Percentiles rank a stretch among this genome's conserved stretches.
Evolutionary conservation across 2,329 filamentous ascomycete species (phyloP).

Genomic region (Tolypocladium cylindrosporum): DNA sequence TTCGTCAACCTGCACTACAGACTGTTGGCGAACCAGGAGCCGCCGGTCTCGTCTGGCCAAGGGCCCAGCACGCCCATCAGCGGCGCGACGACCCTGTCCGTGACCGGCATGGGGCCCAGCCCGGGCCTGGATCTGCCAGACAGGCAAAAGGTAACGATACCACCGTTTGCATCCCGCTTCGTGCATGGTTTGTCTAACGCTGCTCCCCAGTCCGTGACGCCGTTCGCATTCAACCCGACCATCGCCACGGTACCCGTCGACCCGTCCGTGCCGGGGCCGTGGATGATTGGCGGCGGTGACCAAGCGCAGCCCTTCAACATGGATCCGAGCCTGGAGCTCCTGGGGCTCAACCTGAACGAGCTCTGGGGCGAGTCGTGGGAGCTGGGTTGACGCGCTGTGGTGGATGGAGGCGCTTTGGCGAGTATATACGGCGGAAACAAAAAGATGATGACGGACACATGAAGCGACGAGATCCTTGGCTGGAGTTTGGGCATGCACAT

Average conservation of each 20-base stretch:
- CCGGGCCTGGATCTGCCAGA: constrained; percentile 25
- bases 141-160: constrained; percentile 24
- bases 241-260: constrained; percentile 24
- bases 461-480: neutral
- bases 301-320: constrained; percentile 33
- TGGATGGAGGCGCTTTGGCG: neutral
- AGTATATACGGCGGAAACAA: neutral
- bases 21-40: constrained; percentile 44
- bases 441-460: neutral
- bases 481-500: constrained; percentile 2
- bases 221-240: constrained; percentile 28
- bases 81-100: constrained; percentile 8
- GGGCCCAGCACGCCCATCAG: constrained; percentile 13
- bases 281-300: constrained; percentile 21
- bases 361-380: constrained; percentile 44
- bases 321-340: constrained; percentile 42
- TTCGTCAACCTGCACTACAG: constrained; percentile 50
- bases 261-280: constrained; percentile 21
- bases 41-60: constrained; percentile 24
- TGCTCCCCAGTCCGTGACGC: constrained; percentile 27
- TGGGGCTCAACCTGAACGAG: constrained; percentile 44
- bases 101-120: constrained; percentile 14
- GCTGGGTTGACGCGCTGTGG: constrained; percentile 16
- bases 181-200: constrained; percentile 15
- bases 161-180: neutral